Evolutionary conservation across 805 yeast species (phyloP), one percentile per base, ranked within the genome.

Genomic region (Wilhelminamyces savonicus): DNA sequence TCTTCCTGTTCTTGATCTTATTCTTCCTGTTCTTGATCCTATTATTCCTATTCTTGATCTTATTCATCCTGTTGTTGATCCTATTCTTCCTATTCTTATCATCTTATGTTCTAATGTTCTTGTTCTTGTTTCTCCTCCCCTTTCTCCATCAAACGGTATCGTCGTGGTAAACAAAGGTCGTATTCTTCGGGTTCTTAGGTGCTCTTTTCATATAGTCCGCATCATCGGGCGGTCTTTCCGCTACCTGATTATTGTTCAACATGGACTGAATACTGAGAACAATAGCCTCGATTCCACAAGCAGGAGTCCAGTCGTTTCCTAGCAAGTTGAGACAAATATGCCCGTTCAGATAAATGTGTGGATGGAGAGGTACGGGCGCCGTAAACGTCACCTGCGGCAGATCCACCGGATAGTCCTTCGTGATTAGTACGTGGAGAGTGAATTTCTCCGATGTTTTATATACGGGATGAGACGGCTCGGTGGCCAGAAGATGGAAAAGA

Each of bases 271-370:
- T 50, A 10, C 86, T 77, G 15, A 82, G 32, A 8, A 70, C 49
- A 0, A 74, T 52, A 1, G 71, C 56, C 23, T 65, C 66, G 1
- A 76, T 50, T 1, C 71, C 60, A 36, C 76, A 74, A 0, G 76
- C 78, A 0, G 85, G 83, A 0, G 82, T 64, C 85, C 85, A 78
- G 24, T 70, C 80, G 13, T 66, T 66, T 3, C 82, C 85, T 21
- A 81, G 53, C 2, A 82, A 54, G 43, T 81, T 75, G 13, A 81
- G 56, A 46, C 90, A 81, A n/a, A 81, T 81, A 43, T 82, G 88
- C 2, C 88, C 90, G 44, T 82, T 82, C 19, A 80, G 69, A 45
- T 81, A 81, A 3, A 81, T 64, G 45, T 81, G 90, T 0, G 90
- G 90, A 45, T 81, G 87, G 3, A 78, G 42, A 1, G 90, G 90